Conservation (phyloP, 805 yeast species). For the Candida ipomoeae region DNA sequence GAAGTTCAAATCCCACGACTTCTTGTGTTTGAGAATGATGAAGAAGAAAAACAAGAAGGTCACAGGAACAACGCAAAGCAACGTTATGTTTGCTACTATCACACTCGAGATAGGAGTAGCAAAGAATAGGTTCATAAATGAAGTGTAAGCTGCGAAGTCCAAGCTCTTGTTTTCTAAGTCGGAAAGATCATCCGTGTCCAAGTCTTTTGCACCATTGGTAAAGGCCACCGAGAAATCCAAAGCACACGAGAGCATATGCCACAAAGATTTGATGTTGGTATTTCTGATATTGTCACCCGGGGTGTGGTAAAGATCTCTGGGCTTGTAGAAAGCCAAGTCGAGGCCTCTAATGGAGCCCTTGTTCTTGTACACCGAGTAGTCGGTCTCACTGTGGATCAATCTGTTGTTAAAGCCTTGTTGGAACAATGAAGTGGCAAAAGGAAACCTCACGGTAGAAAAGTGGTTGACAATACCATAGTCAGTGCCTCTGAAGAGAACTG, state of each 20-base stretch:
- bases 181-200: constrained; percentile 19
- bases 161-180: constrained; percentile 11
- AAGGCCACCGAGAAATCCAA: constrained; percentile 54
- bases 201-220: constrained; percentile 27
- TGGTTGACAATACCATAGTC: constrained; percentile 66
- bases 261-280: constrained; percentile 62
- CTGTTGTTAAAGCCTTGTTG: constrained; percentile 82
- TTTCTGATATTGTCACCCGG: constrained; percentile 62
- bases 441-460: constrained; percentile 52
- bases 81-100: constrained; percentile 47
- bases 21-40: constrained; percentile 43
- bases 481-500: constrained; percentile 78
- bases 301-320: constrained; percentile 83
- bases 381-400: constrained; percentile 76
- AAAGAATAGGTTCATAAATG: constrained; percentile 56
- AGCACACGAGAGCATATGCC: constrained; percentile 79
- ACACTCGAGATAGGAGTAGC: constrained; percentile 50
- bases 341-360: constrained; percentile 71
- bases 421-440: constrained; percentile 75
- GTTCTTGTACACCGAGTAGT: constrained; percentile 65
- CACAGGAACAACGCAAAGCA: constrained; percentile 55
- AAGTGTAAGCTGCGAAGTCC: constrained; percentile 57
- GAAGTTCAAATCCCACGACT: constrained; percentile 43
- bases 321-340: constrained; percentile 85
- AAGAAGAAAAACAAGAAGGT: constrained; percentile 44